Evolutionary conservation across 2,329 filamentous ascomycete genomes (phyloP).

Genomic region (Fusarium floridanum): DNA sequence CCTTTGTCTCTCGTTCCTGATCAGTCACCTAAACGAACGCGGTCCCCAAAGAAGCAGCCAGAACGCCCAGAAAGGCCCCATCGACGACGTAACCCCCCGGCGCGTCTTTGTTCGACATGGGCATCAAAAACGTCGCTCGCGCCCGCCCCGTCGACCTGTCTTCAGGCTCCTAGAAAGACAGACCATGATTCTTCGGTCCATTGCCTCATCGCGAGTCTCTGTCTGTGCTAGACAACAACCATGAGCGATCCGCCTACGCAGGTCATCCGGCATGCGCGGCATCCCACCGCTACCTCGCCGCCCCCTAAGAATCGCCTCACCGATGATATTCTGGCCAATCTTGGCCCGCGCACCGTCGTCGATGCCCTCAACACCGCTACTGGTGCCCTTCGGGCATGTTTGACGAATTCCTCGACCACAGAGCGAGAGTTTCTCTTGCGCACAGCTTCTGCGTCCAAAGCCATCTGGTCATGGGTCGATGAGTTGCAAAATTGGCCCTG

Average conservation of each 20-base stretch:
- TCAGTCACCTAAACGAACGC: slow-evolving; percentile 6
- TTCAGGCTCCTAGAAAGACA: slow-evolving; percentile 44
- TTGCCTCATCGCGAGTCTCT: slow-evolving; percentile 29
- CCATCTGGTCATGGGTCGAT: slow-evolving; percentile 79
- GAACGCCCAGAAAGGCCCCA: slow-evolving; percentile 13
- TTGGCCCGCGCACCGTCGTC: slow-evolving; percentile 72
- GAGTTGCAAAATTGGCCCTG: slow-evolving; percentile 75
- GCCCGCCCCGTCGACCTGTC: slow-evolving; percentile 42
- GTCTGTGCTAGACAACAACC: slow-evolving; percentile 40
- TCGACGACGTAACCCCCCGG: slow-evolving; percentile 25
- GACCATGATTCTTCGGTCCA: slow-evolving; percentile 45
- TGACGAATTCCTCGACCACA: slow-evolving; percentile 71
- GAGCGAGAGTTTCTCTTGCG: slow-evolving; percentile 80
- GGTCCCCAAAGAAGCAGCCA: slow-evolving; percentile 14
- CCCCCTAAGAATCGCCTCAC: slow-evolving; percentile 58
- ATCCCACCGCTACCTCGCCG: slow-evolving; percentile 56
- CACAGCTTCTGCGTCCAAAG: slow-evolving; percentile 77
- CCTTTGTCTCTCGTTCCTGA: slow-evolving; percentile 15
- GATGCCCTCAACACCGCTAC: slow-evolving; percentile 69
- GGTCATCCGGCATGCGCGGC: slow-evolving; percentile 51
- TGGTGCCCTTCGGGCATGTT: slow-evolving; percentile 67
- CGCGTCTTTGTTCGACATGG: slow-evolving; percentile 46
- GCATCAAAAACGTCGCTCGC: slow-evolving; percentile 43
- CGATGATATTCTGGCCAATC: slow-evolving; percentile 72
- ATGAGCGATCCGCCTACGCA: slow-evolving; percentile 52